A percentile compares a stretch with the other conserved stretches of the same genome.
These are phyloP conservation scores for Hygrophorus pudorinus DNA, from an alignment of 768 basidiomycete species.

Conservation along the genomic window DNA sequence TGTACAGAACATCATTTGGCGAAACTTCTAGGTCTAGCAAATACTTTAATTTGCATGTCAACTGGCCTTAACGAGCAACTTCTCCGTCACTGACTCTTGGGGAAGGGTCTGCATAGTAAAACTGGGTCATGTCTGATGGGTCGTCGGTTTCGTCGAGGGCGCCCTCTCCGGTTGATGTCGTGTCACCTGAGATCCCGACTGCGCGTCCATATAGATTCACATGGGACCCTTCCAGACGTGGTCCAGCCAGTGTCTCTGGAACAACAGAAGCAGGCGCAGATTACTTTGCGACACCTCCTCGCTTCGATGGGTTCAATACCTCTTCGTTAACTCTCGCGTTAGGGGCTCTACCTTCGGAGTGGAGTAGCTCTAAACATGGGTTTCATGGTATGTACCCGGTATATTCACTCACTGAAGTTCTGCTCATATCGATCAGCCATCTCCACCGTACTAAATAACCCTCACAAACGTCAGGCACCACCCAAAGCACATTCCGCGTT, in stretches of 20 bases:
- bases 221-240: constrained; percentile 57
- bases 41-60: no score
- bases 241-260: constrained; percentile 67
- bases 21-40: no score
- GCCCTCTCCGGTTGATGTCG: constrained; percentile 37
- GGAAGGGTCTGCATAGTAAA: constrained; percentile 6
- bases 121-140: constrained; percentile 29
- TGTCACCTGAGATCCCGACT: constrained; percentile 25
- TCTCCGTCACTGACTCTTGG: constrained; percentile 4
- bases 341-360: constrained; percentile 47
- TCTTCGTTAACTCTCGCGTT: constrained; percentile 39
- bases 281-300: constrained; percentile 50
- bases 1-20: no score
- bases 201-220: constrained; percentile 63
- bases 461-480: constrained; percentile 74
- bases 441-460: constrained; percentile 88
- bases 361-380: constrained; percentile 77
- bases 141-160: constrained; percentile 51
- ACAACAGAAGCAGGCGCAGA: constrained; percentile 57
- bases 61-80: background rate
- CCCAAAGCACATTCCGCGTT: constrained; percentile 81
- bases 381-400: constrained; percentile 63
- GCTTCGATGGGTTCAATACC: constrained; percentile 37
- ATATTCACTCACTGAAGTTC: constrained; percentile 2
- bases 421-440: constrained; percentile 48